Evolutionary conservation across 2,329 filamentous ascomycete species (phyloP).

Genomic region (Zasmidium cellare): DNA sequence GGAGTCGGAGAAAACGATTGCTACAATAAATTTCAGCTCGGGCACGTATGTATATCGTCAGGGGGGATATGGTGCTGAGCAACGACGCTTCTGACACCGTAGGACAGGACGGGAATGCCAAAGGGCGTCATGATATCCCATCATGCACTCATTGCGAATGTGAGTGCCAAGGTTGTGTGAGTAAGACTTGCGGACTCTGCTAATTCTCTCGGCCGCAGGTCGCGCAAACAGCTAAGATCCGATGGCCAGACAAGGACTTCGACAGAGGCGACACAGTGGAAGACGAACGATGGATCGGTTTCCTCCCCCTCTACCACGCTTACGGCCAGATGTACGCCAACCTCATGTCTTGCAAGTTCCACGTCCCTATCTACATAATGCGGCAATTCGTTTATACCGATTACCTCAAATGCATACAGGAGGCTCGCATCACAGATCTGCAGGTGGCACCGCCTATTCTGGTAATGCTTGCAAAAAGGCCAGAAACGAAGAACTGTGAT

Average conservation of each 20-base stretch:
- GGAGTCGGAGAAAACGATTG: constrained; percentile 48
- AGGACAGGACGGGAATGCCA: constrained; percentile 61
- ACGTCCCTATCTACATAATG: constrained; percentile 47
- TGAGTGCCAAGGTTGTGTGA: neutral
- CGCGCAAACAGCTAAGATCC: constrained; percentile 45
- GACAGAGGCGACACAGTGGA: constrained; percentile 26
- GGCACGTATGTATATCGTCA: constrained; percentile 66
- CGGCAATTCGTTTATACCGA: constrained; percentile 42
- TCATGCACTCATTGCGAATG: constrained; percentile 32
- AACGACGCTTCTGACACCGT: constrained; percentile 41
- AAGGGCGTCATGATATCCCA: constrained; percentile 39
- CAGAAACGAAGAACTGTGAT: constrained; percentile 40
- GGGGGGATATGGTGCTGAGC: no score
- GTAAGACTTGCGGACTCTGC: neutral
- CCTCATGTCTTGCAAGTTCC: constrained; percentile 45
- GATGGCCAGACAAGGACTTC: constrained; percentile 31
- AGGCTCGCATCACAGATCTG: constrained; percentile 40
- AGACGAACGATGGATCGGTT: constrained; percentile 51
- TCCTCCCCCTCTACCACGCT: constrained; percentile 44
- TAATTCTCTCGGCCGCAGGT: constrained; percentile 15
- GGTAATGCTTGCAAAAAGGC: constrained; percentile 46
- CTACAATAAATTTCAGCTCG: constrained; percentile 79
- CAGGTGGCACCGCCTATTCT: constrained; percentile 46
- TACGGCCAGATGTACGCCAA: constrained; percentile 50
- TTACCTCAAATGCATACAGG: constrained; percentile 40